phyloP scores from a whole-genome alignment of 768 basidiomycete species.

The Vishniacozyma victoriae region DNA sequence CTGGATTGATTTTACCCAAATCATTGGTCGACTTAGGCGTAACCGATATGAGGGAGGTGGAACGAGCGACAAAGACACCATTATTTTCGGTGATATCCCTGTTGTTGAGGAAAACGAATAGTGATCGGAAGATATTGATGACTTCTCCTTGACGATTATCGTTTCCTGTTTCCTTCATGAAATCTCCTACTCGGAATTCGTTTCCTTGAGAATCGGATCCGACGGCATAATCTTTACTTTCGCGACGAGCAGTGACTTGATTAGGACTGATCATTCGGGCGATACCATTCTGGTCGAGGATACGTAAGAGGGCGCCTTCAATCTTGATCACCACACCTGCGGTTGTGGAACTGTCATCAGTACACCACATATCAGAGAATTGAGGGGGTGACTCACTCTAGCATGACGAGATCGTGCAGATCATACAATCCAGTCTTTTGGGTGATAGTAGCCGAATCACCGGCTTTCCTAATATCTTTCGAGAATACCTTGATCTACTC shows the following conservation, averaged over 20 bases:
- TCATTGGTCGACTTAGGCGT: constrained; percentile 78
- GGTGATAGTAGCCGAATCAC: constrained; percentile 88
- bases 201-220: constrained; percentile 85
- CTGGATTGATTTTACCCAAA: constrained; percentile 87
- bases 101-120: constrained; percentile 89
- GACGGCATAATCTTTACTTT: constrained; percentile 71
- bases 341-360: constrained; percentile 65
- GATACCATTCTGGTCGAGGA: constrained; percentile 89
- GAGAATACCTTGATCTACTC: constrained; percentile 88
- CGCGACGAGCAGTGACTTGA: constrained; percentile 82
- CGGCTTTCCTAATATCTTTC: constrained; percentile 92
- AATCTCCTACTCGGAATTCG: constrained; percentile 79
- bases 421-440: constrained; percentile 91
- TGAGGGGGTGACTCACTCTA: constrained; percentile 63
- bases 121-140: constrained; percentile 87
- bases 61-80: constrained; percentile 88
- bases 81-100: constrained; percentile 84
- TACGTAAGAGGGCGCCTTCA: constrained; percentile 89
- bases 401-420: constrained; percentile 89
- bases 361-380: neutral
- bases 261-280: constrained; percentile 83
- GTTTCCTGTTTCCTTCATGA: constrained; percentile 84
- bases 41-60: constrained; percentile 71
- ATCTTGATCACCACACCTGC: constrained; percentile 97
- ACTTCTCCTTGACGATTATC: constrained; percentile 82